Percentiles rank a stretch among this genome's conserved stretches.
Evolutionary conservation across 2,329 filamentous ascomycete genomes (phyloP).

Genomic region (Ophiobolus disseminans): DNA sequence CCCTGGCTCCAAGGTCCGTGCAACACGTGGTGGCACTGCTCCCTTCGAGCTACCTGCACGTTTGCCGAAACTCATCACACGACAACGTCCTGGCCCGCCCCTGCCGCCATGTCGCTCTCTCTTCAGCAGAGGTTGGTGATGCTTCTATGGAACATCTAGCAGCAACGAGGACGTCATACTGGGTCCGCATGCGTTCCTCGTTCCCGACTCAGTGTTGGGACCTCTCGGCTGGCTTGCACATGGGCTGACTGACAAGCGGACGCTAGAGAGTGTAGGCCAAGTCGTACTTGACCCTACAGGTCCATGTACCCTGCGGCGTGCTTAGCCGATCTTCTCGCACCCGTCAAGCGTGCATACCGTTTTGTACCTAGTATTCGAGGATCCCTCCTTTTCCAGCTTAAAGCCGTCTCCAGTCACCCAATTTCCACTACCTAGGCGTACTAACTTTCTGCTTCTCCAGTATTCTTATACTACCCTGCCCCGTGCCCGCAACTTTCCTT

Average conservation of each 20-base stretch:
- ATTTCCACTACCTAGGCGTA: constrained; percentile 7
- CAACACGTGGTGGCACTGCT: constrained; percentile 28
- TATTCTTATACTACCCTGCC: constrained; percentile 9
- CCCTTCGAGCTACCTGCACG: constrained; percentile 9
- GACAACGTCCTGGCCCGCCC: constrained; percentile 12
- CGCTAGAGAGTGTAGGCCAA: constrained; percentile 12
- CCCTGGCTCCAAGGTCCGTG: constrained; percentile 12
- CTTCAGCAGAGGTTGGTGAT: neutral
- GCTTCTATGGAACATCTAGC: too few relatives aligned
- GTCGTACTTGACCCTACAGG: constrained; percentile 14
- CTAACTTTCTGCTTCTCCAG: constrained; percentile 5
- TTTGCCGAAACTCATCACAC: constrained; percentile 19
- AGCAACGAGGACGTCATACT: neutral
- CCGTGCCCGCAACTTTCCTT: constrained; percentile 8
- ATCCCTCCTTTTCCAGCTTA: constrained; percentile 22
- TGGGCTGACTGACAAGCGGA: constrained; percentile 17
- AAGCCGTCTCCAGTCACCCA: constrained; percentile 11
- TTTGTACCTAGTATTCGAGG: constrained; percentile 20
- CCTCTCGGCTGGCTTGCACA: constrained; percentile 18
- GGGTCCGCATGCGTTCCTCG: constrained; percentile 6
- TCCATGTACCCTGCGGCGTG: constrained; percentile 19
- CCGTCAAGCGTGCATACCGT: constrained; percentile 23
- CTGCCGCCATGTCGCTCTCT: constrained; percentile 1
- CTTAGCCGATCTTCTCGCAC: constrained; percentile 21
- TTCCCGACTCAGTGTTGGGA: constrained; percentile 9